Conservation (phyloP, 2,329 filamentous ascomycete genomes). For the Stemphylium vesicarium region DNA sequence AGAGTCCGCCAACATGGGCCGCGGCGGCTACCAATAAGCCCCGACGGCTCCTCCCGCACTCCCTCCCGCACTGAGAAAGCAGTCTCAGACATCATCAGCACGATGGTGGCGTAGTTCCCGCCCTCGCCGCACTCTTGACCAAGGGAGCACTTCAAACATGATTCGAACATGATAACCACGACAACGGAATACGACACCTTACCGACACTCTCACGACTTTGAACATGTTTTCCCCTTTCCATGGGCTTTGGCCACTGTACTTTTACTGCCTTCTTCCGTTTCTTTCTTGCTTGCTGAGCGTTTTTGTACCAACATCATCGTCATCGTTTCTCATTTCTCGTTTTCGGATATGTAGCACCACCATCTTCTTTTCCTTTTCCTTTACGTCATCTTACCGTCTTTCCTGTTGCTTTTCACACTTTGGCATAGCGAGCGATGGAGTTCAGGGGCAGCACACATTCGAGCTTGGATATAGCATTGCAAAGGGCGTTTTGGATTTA, state of each 20-base stretch:
- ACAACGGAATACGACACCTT: no score
- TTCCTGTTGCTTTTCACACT: neutral
- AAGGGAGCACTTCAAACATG: no score
- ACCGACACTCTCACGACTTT: no score
- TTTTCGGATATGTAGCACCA: no score
- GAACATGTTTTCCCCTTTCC: neutral
- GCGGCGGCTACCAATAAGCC: conserved; percentile 45
- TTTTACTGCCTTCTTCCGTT: neutral
- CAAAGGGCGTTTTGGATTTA: conserved; percentile 4
- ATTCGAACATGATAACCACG: no score
- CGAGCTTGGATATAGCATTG: neutral
- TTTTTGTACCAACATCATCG: no score
- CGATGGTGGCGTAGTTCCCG: neutral
- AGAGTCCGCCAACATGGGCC: conserved; percentile 36
- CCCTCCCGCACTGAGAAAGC: neutral
- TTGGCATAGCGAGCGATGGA: conserved; percentile 20
- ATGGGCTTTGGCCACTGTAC: neutral
- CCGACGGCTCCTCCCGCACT: conserved; percentile 20
- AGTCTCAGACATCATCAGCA: conserved; percentile 6
- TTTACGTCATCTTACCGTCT: no score
- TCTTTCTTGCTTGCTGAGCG: neutral
- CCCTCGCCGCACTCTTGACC: no score
- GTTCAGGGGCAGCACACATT: neutral
- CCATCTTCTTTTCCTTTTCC: no score
- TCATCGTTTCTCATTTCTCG: neutral